Evolutionary conservation across 192 early-diverging fungal genomes (phyloP), one percentile per base, ranked within the genome.

Genomic region (Jimgerdemannia lactiflua): DNA sequence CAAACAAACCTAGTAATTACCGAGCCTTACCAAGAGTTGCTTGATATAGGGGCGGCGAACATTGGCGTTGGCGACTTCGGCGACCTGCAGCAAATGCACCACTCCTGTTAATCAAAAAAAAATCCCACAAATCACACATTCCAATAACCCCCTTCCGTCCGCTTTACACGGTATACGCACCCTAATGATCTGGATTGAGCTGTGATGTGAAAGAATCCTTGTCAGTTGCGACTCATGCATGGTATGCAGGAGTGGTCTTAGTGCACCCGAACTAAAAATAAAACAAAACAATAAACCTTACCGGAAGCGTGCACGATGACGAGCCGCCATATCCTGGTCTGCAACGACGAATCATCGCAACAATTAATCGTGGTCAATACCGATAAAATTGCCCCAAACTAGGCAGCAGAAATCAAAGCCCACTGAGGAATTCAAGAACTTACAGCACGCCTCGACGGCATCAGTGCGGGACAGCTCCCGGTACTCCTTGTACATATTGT

Each of bases 401-500:
- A 18, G 64, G 14, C 14, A 65, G 14, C 1, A 65, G 64, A 14
- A 68, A 68, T 68, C 19, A 41, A 14, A 68, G 40, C 29, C 29
- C 29, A 29, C 29, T 29, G 29, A 29, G 29, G 29, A 29, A 20
- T 68, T 68, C 67, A 41, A 4, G 11, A 42, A 81, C 85, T 76
- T 73, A 86, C 80, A 93, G 87, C 90, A 91, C 8, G 90, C 54
- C 74, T 88, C 81, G 18, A 93, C 92, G 43, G 92, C 93, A 68
- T 83, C 92, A 29, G 81, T 82, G 79, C 98, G 94, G 80, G 91
- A 87, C 79, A 98, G 86, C 89, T 98, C 96, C 80, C 98, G 94
- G 95, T 98, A 99, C 92, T 99, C 98, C 94, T 99, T 99, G 94
- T 99, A 99, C 97, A 99, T 99, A 95, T 99, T 99, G 96, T 99